phyloP scores from a whole-genome alignment of 257 asterid genomes.

The Penstemon davidsonii region DNA sequence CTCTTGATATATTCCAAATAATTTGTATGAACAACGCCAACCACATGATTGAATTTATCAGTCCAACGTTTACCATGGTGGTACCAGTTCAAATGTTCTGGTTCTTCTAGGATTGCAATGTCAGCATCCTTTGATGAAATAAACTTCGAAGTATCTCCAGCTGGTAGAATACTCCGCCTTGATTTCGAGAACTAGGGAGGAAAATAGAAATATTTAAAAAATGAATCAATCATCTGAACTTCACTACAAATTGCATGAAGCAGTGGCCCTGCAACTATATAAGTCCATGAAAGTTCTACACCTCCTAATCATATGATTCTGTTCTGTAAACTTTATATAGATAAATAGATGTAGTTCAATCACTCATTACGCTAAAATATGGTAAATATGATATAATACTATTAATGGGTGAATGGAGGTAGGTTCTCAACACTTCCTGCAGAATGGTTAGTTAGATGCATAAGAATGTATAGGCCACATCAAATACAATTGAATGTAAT shows the following conservation, averaged over 20 bases:
- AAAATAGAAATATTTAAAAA: slow-evolving; percentile 15
- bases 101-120: slow-evolving; percentile 97
- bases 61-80: slow-evolving; percentile 99
- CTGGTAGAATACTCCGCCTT: slow-evolving; percentile 92
- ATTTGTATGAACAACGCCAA: slow-evolving; percentile 94
- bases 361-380: slow-evolving; percentile 1
- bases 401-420: slow-evolving; percentile 15
- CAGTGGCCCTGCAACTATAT: background rate
- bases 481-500: background rate
- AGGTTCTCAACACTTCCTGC: slow-evolving; percentile 12
- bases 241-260: slow-evolving; percentile 18
- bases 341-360: slow-evolving; percentile 1
- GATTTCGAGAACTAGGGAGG: slow-evolving; percentile 67
- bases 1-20: slow-evolving; percentile 98
- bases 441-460: background rate
- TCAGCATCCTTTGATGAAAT: slow-evolving; percentile 93
- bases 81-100: slow-evolving; percentile 98
- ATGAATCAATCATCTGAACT: slow-evolving; percentile 18
- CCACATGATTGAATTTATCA: slow-evolving; percentile 95
- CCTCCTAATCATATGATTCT: background rate
- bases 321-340: background rate
- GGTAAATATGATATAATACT: background rate
- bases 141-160: slow-evolving; percentile 92
- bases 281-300: background rate
- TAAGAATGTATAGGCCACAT: background rate